Conservation (phyloP, 176 grass and related monocot species). For the Oryza australiensis region DNA sequence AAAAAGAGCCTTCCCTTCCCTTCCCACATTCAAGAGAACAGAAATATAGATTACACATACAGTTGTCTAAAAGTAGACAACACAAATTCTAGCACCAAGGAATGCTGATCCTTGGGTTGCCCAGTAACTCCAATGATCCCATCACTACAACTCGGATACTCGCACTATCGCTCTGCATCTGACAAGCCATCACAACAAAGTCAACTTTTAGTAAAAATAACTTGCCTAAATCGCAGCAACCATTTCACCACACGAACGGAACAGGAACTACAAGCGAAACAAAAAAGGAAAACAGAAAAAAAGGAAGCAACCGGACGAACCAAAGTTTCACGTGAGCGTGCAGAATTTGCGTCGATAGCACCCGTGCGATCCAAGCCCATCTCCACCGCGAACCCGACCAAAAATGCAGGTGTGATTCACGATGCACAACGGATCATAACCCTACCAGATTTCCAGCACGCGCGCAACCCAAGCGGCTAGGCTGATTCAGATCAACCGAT, state of each 20-base stretch:
- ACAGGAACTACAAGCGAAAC: background rate
- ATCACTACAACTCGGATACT: background rate
- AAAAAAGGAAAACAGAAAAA: background rate
- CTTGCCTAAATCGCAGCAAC: background rate
- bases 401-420: slow-evolving; percentile 32
- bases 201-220: background rate
- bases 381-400: background rate
- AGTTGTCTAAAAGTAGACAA: background rate
- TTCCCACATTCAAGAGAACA: background rate
- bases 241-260: background rate
- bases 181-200: background rate
- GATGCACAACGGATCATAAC: slow-evolving; percentile 16
- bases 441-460: background rate
- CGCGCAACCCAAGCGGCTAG: background rate
- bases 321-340: background rate
- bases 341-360: background rate
- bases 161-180: background rate
- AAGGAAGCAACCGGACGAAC: no score
- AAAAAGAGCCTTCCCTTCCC: no score
- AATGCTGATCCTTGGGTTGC: slow-evolving; percentile 2
- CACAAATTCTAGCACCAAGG: background rate
- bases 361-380: background rate
- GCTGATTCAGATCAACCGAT: slow-evolving; percentile 32
- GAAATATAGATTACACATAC: background rate
- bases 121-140: background rate